Evolutionary conservation across 2,329 filamentous ascomycete genomes (phyloP), one percentile per base, ranked within the genome.

Genomic region (Chrysoporthe cubensis): DNA sequence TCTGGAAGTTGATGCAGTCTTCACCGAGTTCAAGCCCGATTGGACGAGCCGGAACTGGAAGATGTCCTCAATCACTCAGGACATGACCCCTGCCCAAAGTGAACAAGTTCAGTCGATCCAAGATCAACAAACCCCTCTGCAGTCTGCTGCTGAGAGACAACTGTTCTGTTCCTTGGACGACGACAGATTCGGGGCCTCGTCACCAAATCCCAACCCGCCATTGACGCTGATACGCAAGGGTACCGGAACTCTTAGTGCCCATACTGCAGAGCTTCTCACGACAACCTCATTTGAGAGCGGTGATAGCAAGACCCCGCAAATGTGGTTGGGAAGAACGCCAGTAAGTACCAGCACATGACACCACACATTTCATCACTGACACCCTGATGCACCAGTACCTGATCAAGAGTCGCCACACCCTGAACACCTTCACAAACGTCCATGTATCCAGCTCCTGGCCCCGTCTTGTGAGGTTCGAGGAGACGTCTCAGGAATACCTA

Each of bases 281-380:
- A 64, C n/a, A 26, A 54, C 11, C 50, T 16, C 2, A 11, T 34
- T 34, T 21, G 13, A 16, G 26, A 14, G 4, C 16, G 13, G 26
- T 34, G 50, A 54, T 21, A 60, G 7, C n/a, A 69, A 69, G 32
- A 64, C 43, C 7, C 37, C 8, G 18, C 68, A 69, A 50, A 46
- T 69, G 32, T 69, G 65, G 65, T 52, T 69, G 13, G 68, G 68
- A 6, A 67, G 68, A 18, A 64, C 63, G 43, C 65, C 65, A 3
- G 62, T 64, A 57, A 42, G 62, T 34, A 34, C 43, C 48, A 6
- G n/a, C n/a, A n/a, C 4, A 60, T 11, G n/a, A n/a, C 9, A 37
- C 32, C 26, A 43, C 37, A 40, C 44, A 4, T 21, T 8, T 32
- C 58, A 48, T 8, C 2, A 26, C 37, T 46, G 37, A 46, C 32